These are phyloP conservation scores for Barnettozyma sucrosica DNA, from an alignment of 805 yeast genomes.

Conservation along the genomic window DNA sequence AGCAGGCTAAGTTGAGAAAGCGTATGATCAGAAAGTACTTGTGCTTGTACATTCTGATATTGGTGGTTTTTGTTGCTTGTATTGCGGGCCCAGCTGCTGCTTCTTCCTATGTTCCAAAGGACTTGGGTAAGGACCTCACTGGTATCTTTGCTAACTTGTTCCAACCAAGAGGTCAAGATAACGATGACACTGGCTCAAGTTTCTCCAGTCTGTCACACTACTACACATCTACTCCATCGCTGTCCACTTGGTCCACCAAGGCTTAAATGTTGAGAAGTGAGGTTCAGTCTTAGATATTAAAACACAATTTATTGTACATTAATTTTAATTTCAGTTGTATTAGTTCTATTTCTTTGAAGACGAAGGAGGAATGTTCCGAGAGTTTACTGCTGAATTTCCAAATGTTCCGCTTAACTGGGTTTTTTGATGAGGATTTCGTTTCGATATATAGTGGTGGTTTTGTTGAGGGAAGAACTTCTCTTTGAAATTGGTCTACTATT, in stretches of 20 bases:
- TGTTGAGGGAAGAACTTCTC: background rate
- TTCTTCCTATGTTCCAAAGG: constrained; percentile 43
- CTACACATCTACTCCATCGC: constrained; percentile 46
- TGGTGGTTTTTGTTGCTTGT: constrained; percentile 65
- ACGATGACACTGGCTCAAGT: constrained; percentile 74
- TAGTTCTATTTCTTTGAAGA: background rate
- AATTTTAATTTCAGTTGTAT: constrained; percentile 1
- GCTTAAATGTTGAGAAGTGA: constrained; percentile 20
- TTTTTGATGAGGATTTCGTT: too few relatives aligned
- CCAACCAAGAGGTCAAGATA: constrained; percentile 79
- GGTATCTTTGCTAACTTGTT: constrained; percentile 60
- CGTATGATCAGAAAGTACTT: constrained; percentile 96
- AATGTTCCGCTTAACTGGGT: too few relatives aligned
- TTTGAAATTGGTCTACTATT: background rate
- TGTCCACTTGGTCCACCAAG: constrained; percentile 53
- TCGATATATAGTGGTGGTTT: too few relatives aligned
- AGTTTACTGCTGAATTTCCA: too few relatives aligned
- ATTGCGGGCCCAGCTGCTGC: constrained; percentile 93
- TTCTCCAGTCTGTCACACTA: constrained; percentile 32
- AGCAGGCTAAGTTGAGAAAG: constrained; percentile 93
- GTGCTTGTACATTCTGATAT: constrained; percentile 64
- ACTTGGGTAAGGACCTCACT: constrained; percentile 28
- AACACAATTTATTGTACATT: constrained; percentile 3
- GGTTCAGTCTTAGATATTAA: background rate
- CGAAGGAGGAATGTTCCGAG: background rate